A percentile compares a stretch with the other conserved stretches of the same genome.
Conservation (phyloP, 148 eudicot genomes). For the Agrostemma githago region DNA sequence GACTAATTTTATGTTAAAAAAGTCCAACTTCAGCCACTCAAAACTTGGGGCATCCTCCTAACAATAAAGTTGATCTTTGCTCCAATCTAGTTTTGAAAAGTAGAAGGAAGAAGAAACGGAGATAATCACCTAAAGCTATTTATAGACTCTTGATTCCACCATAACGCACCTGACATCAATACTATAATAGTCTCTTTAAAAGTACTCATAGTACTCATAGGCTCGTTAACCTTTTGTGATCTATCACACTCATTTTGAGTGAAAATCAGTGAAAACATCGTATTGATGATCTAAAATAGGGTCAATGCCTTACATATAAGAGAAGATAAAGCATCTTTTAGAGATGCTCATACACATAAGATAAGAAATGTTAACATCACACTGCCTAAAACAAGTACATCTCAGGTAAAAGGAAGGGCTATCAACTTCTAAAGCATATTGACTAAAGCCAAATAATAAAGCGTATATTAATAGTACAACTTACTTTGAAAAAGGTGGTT, state of each 20-base stretch:
- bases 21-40: not conserved
- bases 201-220: slow-evolving; percentile 1
- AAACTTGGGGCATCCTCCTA: not conserved
- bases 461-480: slow-evolving; percentile 14
- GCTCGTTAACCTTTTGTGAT: not conserved
- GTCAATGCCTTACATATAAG: not conserved
- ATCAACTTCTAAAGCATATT: not conserved
- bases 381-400: not conserved
- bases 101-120: not conserved
- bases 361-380: not conserved
- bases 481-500: slow-evolving; percentile 95
- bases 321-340: not conserved
- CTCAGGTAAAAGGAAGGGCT: not conserved
- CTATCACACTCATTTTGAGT: not conserved
- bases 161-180: not conserved
- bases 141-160: not conserved
- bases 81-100: not conserved
- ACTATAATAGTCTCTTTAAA: not conserved
- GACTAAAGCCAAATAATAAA: not conserved
- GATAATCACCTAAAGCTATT: not conserved
- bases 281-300: not conserved
- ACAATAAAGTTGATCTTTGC: not conserved
- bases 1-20: not conserved
- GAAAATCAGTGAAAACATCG: not conserved
- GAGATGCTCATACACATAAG: not conserved